Base-by-base conservation (phyloP, 2,329 filamentous ascomycete genomes). In the Drechslerella coelobrocha region DNA sequence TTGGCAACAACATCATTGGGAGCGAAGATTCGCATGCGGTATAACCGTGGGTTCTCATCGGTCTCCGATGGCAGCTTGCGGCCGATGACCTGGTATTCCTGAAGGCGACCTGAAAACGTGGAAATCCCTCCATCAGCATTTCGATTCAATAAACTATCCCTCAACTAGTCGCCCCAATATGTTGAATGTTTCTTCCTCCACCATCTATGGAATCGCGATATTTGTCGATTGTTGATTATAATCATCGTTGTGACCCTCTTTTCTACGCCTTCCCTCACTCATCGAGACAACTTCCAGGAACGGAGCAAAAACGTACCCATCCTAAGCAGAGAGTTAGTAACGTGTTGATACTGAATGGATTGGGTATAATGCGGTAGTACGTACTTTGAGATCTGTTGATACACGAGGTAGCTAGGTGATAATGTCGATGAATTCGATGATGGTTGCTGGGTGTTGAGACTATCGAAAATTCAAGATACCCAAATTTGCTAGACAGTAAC, bases 21-120 rank as follows among this genome's bases (percentile, higher is more conserved):
- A 77, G 94, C 94, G 83, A 99, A 99, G 83, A 99, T 97, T 83
- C 92, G 92, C 94, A 99, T 99, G 84, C 94, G 92, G 89, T 97
- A 99, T 83, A 99, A 89, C 86, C 94, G 93, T 79, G 94, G 94
- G 79, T 91, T 91, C 80, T 93, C 92, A 87, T 96, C 96, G 82
- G 89, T 86, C 86, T 99, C 94, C 81, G 89, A 91, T 84, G 94
- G 94, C 89, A 99, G 84, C 84, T 97, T 93, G 84, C 95, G 93
- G 85, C 95, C 94, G 82, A 99, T 96, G 86, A 99, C 93, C 89
- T 97, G 94, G 88, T 96, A 99, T 89, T 99, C 94, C 83, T 92
- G 90, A 85, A 99, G 92, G 88, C 94, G 94, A 91, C 92, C 94
- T 99, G 83, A 27, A 61, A 17, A 39, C 27, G 43, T 5, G 75